Base-by-base conservation (phyloP, 805 yeast species). In the Teunomyces aglyptinius region DNA sequence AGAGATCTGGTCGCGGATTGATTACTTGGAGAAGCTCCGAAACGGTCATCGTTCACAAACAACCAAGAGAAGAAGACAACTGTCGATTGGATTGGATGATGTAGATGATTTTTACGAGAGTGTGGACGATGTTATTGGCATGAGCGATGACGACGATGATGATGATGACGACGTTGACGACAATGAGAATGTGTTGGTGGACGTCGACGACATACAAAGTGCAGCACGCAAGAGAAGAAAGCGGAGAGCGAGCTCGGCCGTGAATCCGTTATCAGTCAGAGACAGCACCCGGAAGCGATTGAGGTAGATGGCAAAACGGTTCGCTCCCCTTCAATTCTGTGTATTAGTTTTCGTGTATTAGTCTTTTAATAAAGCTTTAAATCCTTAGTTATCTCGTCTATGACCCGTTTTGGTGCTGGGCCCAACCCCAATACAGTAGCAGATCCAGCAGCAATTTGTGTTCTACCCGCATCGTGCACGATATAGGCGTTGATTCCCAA, bases 401-500 rank as follows among this genome's bases (percentile, higher is more conserved):
- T 65, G 0, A 85, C 82, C 0, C 76, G 55, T 53, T 83, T 88
- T 18, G 98, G 97, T 15, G 97, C 98, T 1, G 99, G 99, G 0
- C 99, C 99, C 22, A 94, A 63, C 1, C 98, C 99, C n/a, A 94
- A 68, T 1, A 94, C 98, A 0, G 99, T 94, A 2, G 96, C 95
- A 49, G 94, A 84, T 1, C 98, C 98, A 5, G 96, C 86, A n/a
- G 89, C 96, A 43, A 94, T 82, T 64, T 94, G 97, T 1, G 99
- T 92, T 57, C 97, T 78, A 3, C 99, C 99, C 20, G 99, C 99
- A 68, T 94, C 99, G 56, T 86, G 95, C 32, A 94, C 89, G 5
- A 89, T 78, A 52, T 83, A 79, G 2, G 92, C 81, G 57, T 89
- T 86, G 13, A 94, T 78, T 5, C 91, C 91, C 46, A 87, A 58